phyloP scores from a whole-genome alignment of 495 filamentous ascomycete genomes.

The Hypoxylon lenormandii region DNA sequence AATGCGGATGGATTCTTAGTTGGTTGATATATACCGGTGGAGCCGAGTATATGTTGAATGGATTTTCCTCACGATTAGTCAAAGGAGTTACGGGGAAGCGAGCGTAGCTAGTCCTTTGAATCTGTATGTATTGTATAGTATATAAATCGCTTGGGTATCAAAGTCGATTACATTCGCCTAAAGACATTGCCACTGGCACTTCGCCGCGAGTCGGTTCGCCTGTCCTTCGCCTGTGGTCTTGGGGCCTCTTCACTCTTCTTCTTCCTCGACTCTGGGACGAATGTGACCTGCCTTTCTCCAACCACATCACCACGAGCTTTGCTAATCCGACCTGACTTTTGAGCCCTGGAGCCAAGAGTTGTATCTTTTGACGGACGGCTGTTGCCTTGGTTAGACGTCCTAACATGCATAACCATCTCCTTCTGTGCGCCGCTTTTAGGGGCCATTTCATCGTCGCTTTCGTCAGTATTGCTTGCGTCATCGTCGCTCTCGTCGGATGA shows the following conservation, averaged over 20 bases:
- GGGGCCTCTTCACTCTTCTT: slow-evolving; percentile 59
- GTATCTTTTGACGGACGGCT: slow-evolving; percentile 67
- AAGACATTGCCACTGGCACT: slow-evolving; percentile 81
- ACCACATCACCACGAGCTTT: slow-evolving; percentile 69
- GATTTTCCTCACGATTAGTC: slow-evolving; percentile 19
- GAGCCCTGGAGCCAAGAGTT: slow-evolving; percentile 77
- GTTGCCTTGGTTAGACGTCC: slow-evolving; percentile 71
- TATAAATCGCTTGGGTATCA: slow-evolving; percentile 53
- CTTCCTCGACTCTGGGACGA: slow-evolving; percentile 74
- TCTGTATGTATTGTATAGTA: slow-evolving; percentile 36
- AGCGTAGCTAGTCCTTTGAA: slow-evolving; percentile 15
- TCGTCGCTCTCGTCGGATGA: slow-evolving; percentile 52
- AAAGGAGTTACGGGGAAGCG: slow-evolving; percentile 31
- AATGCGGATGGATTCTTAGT: neutral
- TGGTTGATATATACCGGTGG: slow-evolving; percentile 9
- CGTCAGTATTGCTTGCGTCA: slow-evolving; percentile 60
- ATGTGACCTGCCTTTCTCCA: slow-evolving; percentile 88
- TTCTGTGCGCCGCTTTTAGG: slow-evolving; percentile 53
- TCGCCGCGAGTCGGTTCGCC: slow-evolving; percentile 65
- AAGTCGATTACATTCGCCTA: slow-evolving; percentile 58
- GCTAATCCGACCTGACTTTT: slow-evolving; percentile 59
- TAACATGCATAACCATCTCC: slow-evolving; percentile 71
- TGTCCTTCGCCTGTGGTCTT: slow-evolving; percentile 53
- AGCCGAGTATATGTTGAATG: slow-evolving; percentile 15
- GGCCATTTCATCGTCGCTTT: slow-evolving; percentile 53